Evolutionary conservation across 495 filamentous ascomycete genomes (phyloP).

Genomic region (Trichoderma orchidacearum): DNA sequence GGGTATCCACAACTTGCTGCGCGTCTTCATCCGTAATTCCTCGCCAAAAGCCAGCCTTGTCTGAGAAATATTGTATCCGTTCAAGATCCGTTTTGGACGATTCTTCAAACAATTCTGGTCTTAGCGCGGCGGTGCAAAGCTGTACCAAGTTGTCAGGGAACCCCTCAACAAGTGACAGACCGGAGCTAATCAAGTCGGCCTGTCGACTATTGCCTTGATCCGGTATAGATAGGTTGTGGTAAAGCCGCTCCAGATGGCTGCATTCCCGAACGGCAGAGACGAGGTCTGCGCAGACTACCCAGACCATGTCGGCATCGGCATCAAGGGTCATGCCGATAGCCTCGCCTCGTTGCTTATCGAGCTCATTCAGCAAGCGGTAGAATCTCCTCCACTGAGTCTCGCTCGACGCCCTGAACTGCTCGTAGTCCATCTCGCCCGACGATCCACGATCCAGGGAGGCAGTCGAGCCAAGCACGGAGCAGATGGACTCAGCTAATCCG

Average conservation of each 20-base stretch:
- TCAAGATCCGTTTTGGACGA: conserved; percentile 49
- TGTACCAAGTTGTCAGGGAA: conserved; percentile 51
- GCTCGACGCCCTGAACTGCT: conserved; percentile 52
- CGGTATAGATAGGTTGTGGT: conserved; percentile 34
- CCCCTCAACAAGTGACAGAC: conserved; percentile 40
- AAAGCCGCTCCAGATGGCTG: conserved; percentile 59
- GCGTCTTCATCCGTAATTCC: conserved; percentile 61
- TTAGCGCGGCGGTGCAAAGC: conserved; percentile 43
- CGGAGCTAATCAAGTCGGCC: conserved; percentile 41
- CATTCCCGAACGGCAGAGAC: conserved; percentile 67
- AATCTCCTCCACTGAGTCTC: conserved; percentile 83
- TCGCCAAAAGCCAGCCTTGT: conserved; percentile 56
- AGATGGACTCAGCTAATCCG: conserved; percentile 47
- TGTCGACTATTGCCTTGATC: conserved; percentile 20
- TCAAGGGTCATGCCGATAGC: conserved; percentile 66
- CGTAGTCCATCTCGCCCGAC: conserved; percentile 56
- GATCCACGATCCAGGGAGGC: conserved; percentile 44
- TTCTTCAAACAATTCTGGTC: conserved; percentile 57
- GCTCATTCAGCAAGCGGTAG: conserved; percentile 69
- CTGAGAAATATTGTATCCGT: conserved; percentile 57
- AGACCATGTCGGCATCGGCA: conserved; percentile 53
- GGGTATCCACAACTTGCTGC: conserved; percentile 33
- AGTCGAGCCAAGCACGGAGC: conserved; percentile 50
- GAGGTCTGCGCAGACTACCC: conserved; percentile 68
- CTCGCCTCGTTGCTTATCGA: conserved; percentile 75